Conservation (phyloP, 2,329 filamentous ascomycete genomes). For the Fusarium foetens region DNA sequence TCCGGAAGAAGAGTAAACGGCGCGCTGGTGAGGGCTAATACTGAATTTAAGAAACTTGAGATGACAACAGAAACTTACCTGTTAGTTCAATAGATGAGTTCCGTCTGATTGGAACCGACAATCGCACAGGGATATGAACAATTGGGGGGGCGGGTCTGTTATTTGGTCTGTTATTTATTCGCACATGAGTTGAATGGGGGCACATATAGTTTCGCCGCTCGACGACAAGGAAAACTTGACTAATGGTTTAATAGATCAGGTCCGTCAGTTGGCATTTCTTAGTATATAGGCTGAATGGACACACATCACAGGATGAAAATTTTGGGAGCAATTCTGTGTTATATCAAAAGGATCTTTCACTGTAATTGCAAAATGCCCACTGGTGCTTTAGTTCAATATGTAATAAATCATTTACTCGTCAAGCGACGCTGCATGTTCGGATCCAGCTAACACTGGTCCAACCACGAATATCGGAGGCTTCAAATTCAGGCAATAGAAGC, state of each 20-base stretch:
- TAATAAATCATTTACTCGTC: accelerated
- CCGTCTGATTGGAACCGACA: accelerated
- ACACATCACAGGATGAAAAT: accelerated
- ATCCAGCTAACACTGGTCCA: constrained; percentile 21
- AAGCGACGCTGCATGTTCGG: background rate
- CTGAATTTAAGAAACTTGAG: accelerated
- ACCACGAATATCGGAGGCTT: constrained; percentile 6
- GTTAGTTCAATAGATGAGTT: background rate
- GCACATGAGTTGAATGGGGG: too few relatives aligned
- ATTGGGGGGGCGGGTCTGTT: too few relatives aligned
- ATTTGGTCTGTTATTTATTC: too few relatives aligned
- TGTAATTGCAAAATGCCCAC: accelerated
- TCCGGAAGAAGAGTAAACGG: background rate
- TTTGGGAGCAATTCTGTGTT: accelerated
- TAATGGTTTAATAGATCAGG: too few relatives aligned
- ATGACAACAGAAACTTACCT: background rate
- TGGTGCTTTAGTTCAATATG: too few relatives aligned
- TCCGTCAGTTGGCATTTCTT: background rate
- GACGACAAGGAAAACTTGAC: too few relatives aligned
- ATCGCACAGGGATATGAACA: too few relatives aligned
- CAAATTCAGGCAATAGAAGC: background rate
- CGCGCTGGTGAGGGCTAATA: too few relatives aligned
- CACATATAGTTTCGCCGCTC: background rate
- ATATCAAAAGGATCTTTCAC: accelerated
- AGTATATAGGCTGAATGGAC: background rate